A percentile compares a stretch with the other conserved stretches of the same genome.
phyloP scores from a whole-genome alignment of 1,139 yeast species.

The Yarrowia galli region DNA sequence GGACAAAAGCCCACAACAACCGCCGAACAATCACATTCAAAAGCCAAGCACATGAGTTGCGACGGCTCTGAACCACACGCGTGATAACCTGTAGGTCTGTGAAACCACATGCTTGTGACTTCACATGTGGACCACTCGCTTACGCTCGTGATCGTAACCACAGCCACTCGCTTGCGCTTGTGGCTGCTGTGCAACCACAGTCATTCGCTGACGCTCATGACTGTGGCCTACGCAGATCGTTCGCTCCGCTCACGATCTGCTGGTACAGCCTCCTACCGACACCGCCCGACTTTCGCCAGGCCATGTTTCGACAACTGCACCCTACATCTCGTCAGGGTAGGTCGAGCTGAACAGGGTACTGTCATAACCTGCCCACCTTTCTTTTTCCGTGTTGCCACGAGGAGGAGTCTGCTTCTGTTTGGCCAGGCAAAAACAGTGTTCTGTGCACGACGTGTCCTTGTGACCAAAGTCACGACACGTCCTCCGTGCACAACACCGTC shows the following conservation, averaged over 20 bases:
- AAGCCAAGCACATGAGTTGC: no score
- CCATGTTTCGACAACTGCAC: conserved; percentile 9
- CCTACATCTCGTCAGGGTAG: conserved; percentile 13
- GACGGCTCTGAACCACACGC: no score
- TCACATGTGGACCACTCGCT: no score
- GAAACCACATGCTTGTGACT: no score
- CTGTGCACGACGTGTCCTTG: conserved; percentile 7
- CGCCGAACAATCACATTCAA: no score
- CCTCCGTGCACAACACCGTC: conserved; percentile 23
- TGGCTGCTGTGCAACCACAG: no score
- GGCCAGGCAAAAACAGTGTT: background rate
- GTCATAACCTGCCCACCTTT: background rate
- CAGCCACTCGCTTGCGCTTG: no score
- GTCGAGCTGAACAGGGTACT: conserved; percentile 5
- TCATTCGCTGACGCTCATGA: no score
- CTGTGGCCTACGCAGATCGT: no score
- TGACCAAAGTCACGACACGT: background rate
- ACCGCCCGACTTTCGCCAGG: background rate
- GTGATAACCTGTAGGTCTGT: no score
- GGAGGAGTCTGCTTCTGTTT: background rate
- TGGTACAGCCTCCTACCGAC: conserved; percentile 10
- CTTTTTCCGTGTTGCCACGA: background rate
- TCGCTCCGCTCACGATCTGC: conserved; percentile 1
- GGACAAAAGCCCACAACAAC: no score
- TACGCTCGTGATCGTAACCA: no score